These are phyloP conservation scores for Aspergillus sp. DNA, from an alignment of 2,329 filamentous ascomycete species.

Conservation along the genomic window DNA sequence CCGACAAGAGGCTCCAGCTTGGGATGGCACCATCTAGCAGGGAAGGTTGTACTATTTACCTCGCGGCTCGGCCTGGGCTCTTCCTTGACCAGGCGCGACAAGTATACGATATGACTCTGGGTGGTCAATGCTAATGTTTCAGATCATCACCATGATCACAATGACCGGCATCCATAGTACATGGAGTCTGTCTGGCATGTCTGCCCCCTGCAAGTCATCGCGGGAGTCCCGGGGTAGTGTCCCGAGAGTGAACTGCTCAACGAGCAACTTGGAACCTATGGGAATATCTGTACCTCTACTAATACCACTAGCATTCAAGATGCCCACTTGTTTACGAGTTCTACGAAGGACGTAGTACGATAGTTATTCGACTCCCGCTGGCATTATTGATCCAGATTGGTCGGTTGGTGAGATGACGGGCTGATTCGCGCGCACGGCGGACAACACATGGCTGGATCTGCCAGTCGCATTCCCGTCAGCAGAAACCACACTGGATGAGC, in stretches of 20 bases:
- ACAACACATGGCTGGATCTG: not conserved
- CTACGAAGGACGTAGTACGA: not conserved
- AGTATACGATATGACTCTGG: not conserved
- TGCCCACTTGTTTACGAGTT: not conserved
- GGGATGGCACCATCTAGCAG: not conserved
- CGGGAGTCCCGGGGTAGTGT: constrained; percentile 1
- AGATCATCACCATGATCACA: not conserved
- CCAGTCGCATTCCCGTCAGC: not conserved
- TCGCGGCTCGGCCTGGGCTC: not conserved
- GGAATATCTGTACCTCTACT: not conserved
- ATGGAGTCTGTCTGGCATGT: not conserved
- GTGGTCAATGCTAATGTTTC: not conserved
- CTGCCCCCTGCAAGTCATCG: constrained; percentile 13
- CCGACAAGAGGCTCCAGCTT: not conserved
- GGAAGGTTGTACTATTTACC: not conserved
- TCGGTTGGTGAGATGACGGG: not conserved
- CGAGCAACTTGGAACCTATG: not conserved
- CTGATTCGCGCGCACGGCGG: not conserved
- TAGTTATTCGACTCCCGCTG: not conserved
- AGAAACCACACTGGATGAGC: too few species aligned
- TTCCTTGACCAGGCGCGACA: not conserved
- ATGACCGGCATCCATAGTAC: not conserved
- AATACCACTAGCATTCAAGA: not conserved
- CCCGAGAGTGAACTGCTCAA: not conserved
- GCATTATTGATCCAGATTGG: not conserved